These are phyloP conservation scores for Saksenaea oblongispora DNA, from an alignment of 371 early-diverging fungal species.

Conservation along the genomic window DNA sequence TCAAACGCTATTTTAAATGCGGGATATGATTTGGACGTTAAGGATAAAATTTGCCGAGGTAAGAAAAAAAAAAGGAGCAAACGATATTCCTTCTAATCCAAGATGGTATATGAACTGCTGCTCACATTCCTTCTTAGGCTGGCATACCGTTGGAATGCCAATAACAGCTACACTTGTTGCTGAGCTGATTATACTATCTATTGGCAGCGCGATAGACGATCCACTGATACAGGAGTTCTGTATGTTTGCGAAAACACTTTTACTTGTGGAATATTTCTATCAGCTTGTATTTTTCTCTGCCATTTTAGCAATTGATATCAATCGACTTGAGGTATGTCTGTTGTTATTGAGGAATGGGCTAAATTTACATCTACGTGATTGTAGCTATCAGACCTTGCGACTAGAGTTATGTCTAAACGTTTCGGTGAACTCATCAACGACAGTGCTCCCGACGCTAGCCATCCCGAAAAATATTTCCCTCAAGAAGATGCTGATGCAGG, in stretches of 20 bases:
- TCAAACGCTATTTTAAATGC: constrained; percentile 71
- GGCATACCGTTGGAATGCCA: constrained; percentile 64
- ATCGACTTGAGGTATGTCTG: constrained; percentile 61
- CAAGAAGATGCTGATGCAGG: constrained; percentile 29
- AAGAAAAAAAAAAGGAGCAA: background rate
- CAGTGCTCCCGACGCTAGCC: constrained; percentile 8
- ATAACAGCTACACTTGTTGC: constrained; percentile 61
- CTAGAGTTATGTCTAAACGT: constrained; percentile 30
- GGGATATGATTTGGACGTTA: constrained; percentile 68
- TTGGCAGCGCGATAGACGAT: constrained; percentile 58
- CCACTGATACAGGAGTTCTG: constrained; percentile 73
- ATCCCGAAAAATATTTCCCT: constrained; percentile 22
- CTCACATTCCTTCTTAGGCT: constrained; percentile 29
- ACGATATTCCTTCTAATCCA: background rate
- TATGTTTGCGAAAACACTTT: constrained; percentile 62
- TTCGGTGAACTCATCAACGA: constrained; percentile 21
- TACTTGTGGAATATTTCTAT: constrained; percentile 70
- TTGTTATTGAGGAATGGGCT: background rate
- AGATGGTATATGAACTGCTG: background rate
- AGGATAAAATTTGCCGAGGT: constrained; percentile 69
- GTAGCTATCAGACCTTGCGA: constrained; percentile 34
- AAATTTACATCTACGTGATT: background rate
- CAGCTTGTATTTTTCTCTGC: constrained; percentile 75
- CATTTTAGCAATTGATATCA: constrained; percentile 73
- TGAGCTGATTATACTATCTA: constrained; percentile 53